phyloP scores from a whole-genome alignment of 148 eudicot species.

The Chenopodium berlandieri region DNA sequence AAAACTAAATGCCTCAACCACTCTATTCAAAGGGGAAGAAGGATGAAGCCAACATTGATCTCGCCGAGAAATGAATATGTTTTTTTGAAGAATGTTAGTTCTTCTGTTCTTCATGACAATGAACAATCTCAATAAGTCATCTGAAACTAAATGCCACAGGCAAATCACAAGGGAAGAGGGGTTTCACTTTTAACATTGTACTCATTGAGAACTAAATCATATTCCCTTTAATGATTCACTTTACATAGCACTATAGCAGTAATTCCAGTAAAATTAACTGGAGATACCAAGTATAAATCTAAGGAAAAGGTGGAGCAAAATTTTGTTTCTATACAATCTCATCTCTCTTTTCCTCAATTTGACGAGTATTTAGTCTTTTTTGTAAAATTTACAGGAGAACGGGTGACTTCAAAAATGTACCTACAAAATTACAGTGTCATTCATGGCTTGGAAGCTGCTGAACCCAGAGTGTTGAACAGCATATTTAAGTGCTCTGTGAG shows the following conservation, averaged over 20 bases:
- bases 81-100: background rate
- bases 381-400: conserved; percentile 15
- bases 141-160: background rate
- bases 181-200: background rate
- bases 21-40: background rate
- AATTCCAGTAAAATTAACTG: background rate
- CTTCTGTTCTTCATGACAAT: background rate
- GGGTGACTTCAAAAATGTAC: conserved; percentile 23
- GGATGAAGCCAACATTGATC: background rate
- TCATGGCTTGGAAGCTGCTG: conserved; percentile 14
- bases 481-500: background rate
- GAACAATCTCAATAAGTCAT: background rate
- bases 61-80: background rate
- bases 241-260: background rate
- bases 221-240: conserved; percentile 8
- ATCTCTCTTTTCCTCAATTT: conserved; percentile 3
- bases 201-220: background rate
- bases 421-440: conserved; percentile 30
- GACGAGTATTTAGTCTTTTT: conserved; percentile 12
- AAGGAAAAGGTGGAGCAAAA: conserved; percentile 1
- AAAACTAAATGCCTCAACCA: background rate
- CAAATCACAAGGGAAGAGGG: background rate
- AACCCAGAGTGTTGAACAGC: background rate
- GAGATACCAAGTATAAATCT: conserved; percentile 13
- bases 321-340: conserved; percentile 25